Evolutionary conservation across 148 eudicot genomes (phyloP).

Genomic region (Camellia lanceoleosa): DNA sequence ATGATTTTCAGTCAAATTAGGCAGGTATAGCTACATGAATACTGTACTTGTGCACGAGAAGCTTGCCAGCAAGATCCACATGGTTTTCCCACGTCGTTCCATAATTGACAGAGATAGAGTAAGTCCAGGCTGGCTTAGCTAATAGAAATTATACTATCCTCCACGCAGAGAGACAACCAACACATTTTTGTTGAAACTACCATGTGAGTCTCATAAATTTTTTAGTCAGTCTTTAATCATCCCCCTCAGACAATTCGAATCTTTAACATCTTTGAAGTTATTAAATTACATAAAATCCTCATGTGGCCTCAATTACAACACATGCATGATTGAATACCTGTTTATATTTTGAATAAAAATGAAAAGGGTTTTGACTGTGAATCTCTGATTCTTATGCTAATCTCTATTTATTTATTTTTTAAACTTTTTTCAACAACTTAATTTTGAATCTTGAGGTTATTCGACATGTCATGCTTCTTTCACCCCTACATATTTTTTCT

Average conservation of each 20-base stretch:
- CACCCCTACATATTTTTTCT: background rate
- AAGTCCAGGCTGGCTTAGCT: no score
- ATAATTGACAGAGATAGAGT: background rate
- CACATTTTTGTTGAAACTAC: background rate
- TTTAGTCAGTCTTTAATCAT: background rate
- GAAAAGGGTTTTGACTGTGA: background rate
- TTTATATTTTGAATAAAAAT: background rate
- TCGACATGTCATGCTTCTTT: background rate
- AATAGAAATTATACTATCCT: background rate
- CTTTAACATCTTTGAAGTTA: background rate
- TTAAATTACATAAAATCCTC: background rate
- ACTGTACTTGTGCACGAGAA: background rate
- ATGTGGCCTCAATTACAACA: background rate
- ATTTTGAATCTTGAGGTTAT: background rate
- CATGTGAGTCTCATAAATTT: background rate
- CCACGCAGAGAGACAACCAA: background rate
- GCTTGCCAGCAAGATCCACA: background rate
- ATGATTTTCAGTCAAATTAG: background rate
- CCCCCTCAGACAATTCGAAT: conserved; percentile 1
- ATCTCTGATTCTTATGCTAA: background rate
- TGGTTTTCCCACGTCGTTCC: background rate
- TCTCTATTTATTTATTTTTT: background rate
- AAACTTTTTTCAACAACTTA: background rate
- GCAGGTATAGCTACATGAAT: background rate
- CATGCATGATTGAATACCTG: background rate